Conservation (phyloP, 192 early-diverging fungal genomes). For the Cladochytrium replicatum region DNA sequence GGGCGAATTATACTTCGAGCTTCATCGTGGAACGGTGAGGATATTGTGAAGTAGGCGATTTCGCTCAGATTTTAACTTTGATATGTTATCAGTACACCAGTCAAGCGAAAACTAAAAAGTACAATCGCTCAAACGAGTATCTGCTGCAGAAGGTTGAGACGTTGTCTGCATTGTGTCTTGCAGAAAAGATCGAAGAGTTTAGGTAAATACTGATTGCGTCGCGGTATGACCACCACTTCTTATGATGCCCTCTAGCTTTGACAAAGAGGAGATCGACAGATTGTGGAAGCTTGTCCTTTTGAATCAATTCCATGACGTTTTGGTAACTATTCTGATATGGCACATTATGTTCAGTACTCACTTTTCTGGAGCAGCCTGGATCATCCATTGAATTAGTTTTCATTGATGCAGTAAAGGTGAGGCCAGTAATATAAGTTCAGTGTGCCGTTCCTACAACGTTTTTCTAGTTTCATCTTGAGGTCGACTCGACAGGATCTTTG, state of each 20-base stretch:
- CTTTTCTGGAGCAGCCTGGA: conserved; percentile 45
- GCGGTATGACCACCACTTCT: conserved; percentile 1
- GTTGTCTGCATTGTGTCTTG: conserved; percentile 42
- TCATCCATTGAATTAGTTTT: conserved; percentile 86
- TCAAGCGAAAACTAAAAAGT: conserved; percentile 73
- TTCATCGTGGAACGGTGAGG: conserved; percentile 84
- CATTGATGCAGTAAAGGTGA: conserved; percentile 62
- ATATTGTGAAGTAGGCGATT: conserved; percentile 4
- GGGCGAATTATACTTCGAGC: conserved; percentile 95
- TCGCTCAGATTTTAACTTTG: background rate
- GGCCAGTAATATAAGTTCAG: background rate
- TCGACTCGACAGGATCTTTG: conserved; percentile 17
- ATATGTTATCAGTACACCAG: conserved; percentile 76
- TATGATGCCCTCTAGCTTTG: conserved; percentile 41
- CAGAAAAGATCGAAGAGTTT: conserved; percentile 10
- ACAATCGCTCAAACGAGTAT: conserved; percentile 77
- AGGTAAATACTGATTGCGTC: conserved; percentile 1
- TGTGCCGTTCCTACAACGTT: background rate
- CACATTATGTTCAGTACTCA: background rate
- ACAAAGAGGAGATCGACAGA: conserved; percentile 60
- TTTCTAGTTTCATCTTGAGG: conserved; percentile 34
- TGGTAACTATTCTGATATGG: conserved; percentile 18
- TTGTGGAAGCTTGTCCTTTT: conserved; percentile 86
- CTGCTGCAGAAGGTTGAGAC: conserved; percentile 80
- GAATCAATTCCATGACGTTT: conserved; percentile 97